Percentiles rank a stretch among this genome's conserved stretches.
Conservation (phyloP, 169 alveolate species). For the Eimeria praecox region DNA sequence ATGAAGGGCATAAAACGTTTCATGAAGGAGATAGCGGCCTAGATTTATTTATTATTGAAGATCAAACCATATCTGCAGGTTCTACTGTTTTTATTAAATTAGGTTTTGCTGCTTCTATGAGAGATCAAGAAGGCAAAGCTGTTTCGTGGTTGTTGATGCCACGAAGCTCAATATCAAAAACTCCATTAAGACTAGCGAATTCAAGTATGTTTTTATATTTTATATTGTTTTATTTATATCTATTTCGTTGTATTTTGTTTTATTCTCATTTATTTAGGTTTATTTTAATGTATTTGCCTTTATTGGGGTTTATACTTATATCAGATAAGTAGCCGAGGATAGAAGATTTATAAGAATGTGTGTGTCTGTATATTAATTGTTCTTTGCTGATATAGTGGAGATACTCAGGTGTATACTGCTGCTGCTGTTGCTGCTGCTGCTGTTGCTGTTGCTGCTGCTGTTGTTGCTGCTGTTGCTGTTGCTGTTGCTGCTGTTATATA, state of each 20-base stretch:
- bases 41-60: constrained; percentile 92
- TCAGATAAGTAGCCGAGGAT: too few relatives aligned
- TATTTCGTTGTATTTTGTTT: too few relatives aligned
- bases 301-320: too few relatives aligned
- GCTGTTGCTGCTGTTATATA: too few relatives aligned
- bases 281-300: not conserved
- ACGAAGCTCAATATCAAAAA: constrained; percentile 93
- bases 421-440: too few relatives aligned
- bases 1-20: constrained; percentile 87
- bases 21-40: constrained; percentile 95
- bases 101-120: constrained; percentile 91
- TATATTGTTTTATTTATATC: not conserved
- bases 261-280: too few relatives aligned
- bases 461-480: too few relatives aligned
- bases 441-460: too few relatives aligned
- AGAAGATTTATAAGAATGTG: too few relatives aligned
- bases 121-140: constrained; percentile 51
- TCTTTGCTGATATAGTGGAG: too few relatives aligned
- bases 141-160: constrained; percentile 91
- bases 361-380: too few relatives aligned
- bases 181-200: constrained; percentile 94
- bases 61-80: constrained; percentile 90
- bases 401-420: too few relatives aligned
- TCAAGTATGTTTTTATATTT: constrained; percentile 84
- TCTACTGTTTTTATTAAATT: constrained; percentile 90